Evolutionary conservation across 169 alveolate genomes (phyloP), one percentile per base, ranked within the genome.

Genomic region (Plasmodium blacklocki): DNA sequence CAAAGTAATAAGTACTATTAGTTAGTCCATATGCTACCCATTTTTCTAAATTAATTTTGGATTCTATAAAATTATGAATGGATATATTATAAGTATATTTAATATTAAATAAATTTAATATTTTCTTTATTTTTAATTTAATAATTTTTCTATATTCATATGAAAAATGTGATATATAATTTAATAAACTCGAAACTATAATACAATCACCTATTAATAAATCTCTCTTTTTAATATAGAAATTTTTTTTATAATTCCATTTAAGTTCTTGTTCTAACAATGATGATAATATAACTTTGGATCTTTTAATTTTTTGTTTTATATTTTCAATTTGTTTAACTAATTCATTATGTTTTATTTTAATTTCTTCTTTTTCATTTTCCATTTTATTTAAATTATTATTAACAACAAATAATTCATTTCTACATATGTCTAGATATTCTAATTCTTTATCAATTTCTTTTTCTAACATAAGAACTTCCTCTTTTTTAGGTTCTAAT

Each of bases 21-120:
- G 91, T 83, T 58, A 83, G 29, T 32, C 91, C 91, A 56, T 83
- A 83, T 9, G 91, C 66, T 59, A 83, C 49, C 91, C 91, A 83
- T 23, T 54, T 83, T 49, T 83, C 91, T 58, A 83, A 56, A 32
- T 83, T 83, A 54, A 83, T 83, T 83, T 83, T 83, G 0, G 91
- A 83, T 49, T 83, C 91, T 29, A 83, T 9, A 43, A 68, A 67
- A 8, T 49, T 68, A 11, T 21, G 59, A 7, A 83, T 83, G 39
- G 91, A 54, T 19, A 83, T 68, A 26, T 63, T 73, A 43, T 54
- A 68, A 5, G 91, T 67, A 58, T 68, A 52, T 43, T 68, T 49
- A 18, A 83, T 63, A n/a, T 58, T 3, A 60, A 67, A 50, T 9
- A 47, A 21, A 11, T 15, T 68, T 68, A 83, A 32, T 26, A 83